Evolutionary conservation across 176 grass and related monocot genomes (phyloP).

Genomic region (Alloteropsis semialata): DNA sequence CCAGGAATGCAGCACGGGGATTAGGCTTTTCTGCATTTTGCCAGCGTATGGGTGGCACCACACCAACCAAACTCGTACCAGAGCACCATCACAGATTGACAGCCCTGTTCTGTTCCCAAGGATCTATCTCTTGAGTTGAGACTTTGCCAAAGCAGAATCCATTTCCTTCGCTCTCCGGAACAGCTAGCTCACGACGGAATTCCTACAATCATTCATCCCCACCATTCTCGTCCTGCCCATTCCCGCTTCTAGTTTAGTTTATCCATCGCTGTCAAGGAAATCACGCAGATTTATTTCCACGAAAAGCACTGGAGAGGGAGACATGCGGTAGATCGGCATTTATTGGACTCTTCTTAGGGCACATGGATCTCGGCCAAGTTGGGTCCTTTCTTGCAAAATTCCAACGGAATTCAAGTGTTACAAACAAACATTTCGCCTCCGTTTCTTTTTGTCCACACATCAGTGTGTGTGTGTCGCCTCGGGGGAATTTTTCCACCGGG

Average conservation of each 20-base stretch:
- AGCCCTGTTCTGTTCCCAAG: too few relatives aligned
- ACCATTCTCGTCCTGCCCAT: background rate
- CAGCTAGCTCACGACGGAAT: conserved; percentile 11
- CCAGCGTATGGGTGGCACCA: too few relatives aligned
- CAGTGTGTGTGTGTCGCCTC: background rate
- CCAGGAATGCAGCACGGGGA: too few relatives aligned
- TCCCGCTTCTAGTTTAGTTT: background rate
- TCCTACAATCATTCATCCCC: background rate
- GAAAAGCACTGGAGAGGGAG: background rate
- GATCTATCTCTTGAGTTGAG: too few relatives aligned
- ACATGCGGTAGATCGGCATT: too few relatives aligned
- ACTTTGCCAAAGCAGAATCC: too few relatives aligned
- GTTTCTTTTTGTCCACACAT: background rate
- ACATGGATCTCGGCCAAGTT: background rate
- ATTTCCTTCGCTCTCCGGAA: background rate
- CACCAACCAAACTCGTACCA: too few relatives aligned
- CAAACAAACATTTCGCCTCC: background rate
- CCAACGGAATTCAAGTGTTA: background rate
- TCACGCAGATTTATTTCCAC: background rate
- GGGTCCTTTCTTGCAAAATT: background rate
- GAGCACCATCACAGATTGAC: too few relatives aligned
- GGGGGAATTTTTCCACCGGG: background rate
- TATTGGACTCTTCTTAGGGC: background rate
- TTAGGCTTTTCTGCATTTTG: too few relatives aligned
- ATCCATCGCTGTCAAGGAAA: background rate